Evolutionary conservation across 768 basidiomycete genomes (phyloP), one percentile per base, ranked within the genome.

Genomic region (Kondoa subrosea): DNA sequence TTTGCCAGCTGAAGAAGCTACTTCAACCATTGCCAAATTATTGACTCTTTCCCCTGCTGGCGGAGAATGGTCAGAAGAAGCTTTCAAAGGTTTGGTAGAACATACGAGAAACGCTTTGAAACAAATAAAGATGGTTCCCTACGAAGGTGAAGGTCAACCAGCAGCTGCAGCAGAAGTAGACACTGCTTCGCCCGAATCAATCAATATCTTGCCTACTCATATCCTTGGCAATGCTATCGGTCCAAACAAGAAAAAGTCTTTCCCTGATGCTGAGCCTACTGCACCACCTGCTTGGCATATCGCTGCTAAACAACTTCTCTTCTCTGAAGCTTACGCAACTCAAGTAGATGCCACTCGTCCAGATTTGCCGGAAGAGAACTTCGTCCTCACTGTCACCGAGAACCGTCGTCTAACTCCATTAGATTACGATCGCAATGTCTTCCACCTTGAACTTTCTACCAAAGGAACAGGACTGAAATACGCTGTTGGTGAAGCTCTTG

Each of bases 401-500:
- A 97, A 96, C 79, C 85, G 86, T 57, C 88, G 95, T 33, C 83
- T 99, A 61, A 97, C 95, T 0, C 95, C 95, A 33, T 77, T 84
- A 72, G 91, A 93, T 70, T 99, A 99, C 78, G 88, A 96, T 77
- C 89, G 95, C 72, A 97, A 99, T 78, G 91, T 99, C 33, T 97
- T 97, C 82, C 95, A 99, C 79, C 82, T 99, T 72, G 95, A 96
- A 80, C 92, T 99, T 76, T 85, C 91, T 76, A 90, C 89, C 1
- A 80, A 83, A 30, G 88, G 89, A 33, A 99, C 95, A 27, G 91
- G 91, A 8, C 82, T 99, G 70, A 90, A 87, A 78, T 99, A 99
- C 77, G 85, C 84, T 34, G 90, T 97, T 67, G 95, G 95, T 67
- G 95, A 97, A 78, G 95, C 95, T 15, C 85, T 99, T 56, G 95